Conservation (phyloP, 2,329 filamentous ascomycete genomes). For the Pseudogymnoascus sp. region DNA sequence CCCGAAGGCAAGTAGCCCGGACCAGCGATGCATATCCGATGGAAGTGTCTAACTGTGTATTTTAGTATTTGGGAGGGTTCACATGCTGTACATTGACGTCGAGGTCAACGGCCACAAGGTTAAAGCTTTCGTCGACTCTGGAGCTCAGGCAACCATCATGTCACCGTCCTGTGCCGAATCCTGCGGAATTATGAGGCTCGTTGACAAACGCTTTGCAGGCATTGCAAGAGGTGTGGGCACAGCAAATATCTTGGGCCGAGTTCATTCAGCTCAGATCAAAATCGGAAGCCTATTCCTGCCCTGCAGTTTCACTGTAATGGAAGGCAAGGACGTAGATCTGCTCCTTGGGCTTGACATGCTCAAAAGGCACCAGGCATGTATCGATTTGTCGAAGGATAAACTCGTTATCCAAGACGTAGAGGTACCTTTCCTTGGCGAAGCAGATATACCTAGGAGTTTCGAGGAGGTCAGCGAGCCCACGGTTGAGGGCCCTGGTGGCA, state of each 20-base stretch:
- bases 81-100: conserved; percentile 93
- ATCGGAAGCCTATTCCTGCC: conserved; percentile 82
- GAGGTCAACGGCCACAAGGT: conserved; percentile 89
- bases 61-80: conserved; percentile 84
- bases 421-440: conserved; percentile 84
- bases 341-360: conserved; percentile 94
- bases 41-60: conserved; percentile 13
- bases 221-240: conserved; percentile 92
- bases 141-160: conserved; percentile 98
- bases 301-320: conserved; percentile 98
- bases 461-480: conserved; percentile 77
- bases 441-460: conserved; percentile 81
- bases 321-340: conserved; percentile 92
- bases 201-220: conserved; percentile 86
- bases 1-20: conserved; percentile 69
- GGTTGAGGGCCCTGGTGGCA: conserved; percentile 79
- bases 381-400: conserved; percentile 78
- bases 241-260: conserved; percentile 86
- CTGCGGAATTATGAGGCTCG: conserved; percentile 92
- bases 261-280: conserved; percentile 91
- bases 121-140: conserved; percentile 95
- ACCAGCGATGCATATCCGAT: not conserved
- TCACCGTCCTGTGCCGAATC: conserved; percentile 84
- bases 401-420: conserved; percentile 84
- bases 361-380: conserved; percentile 86